These are phyloP conservation scores for Boletus semigastroideus DNA, from an alignment of 1,284 basidiomycete genomes.

Conservation along the genomic window DNA sequence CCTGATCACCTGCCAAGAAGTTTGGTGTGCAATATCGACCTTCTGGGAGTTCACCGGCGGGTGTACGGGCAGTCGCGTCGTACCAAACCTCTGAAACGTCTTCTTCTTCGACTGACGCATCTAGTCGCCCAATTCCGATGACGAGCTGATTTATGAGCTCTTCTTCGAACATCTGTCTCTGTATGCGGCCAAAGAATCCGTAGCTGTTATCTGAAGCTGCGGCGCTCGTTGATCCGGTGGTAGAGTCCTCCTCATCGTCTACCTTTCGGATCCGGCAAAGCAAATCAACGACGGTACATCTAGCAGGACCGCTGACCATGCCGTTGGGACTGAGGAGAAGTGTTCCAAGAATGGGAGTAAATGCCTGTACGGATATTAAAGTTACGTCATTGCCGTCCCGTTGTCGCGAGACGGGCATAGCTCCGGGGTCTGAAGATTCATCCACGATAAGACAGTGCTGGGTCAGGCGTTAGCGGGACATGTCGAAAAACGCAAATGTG, in stretches of 20 bases:
- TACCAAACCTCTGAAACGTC: slow-evolving; percentile 32
- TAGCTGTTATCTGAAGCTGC: slow-evolving; percentile 27
- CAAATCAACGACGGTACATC: slow-evolving; percentile 78
- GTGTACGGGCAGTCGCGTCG: slow-evolving; percentile 33
- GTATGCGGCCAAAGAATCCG: slow-evolving; percentile 53
- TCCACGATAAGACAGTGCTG: slow-evolving; percentile 62
- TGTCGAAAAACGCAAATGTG: slow-evolving; percentile 27
- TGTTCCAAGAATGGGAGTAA: slow-evolving; percentile 90
- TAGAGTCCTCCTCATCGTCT: slow-evolving; percentile 38
- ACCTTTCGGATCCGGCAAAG: slow-evolving; percentile 62
- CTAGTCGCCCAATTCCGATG: slow-evolving; percentile 83
- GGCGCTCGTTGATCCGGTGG: slow-evolving; percentile 21
- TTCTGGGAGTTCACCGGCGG: slow-evolving; percentile 30
- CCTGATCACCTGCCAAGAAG: slow-evolving; percentile 9
- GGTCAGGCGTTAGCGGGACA: slow-evolving; percentile 5
- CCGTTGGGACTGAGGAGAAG: slow-evolving; percentile 82
- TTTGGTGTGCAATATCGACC: slow-evolving; percentile 14
- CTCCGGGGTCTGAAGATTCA: slow-evolving; percentile 34
- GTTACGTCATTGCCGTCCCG: slow-evolving; percentile 36
- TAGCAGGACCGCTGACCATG: slow-evolving; percentile 70
- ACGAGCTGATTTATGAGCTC: slow-evolving; percentile 85
- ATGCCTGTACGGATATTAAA: slow-evolving; percentile 76
- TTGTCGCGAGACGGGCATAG: slow-evolving; percentile 11
- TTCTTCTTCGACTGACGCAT: slow-evolving; percentile 44
- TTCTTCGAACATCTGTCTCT: slow-evolving; percentile 67